phyloP scores from a whole-genome alignment of 2,329 filamentous ascomycete species.

The Xylariaceae sp. region DNA sequence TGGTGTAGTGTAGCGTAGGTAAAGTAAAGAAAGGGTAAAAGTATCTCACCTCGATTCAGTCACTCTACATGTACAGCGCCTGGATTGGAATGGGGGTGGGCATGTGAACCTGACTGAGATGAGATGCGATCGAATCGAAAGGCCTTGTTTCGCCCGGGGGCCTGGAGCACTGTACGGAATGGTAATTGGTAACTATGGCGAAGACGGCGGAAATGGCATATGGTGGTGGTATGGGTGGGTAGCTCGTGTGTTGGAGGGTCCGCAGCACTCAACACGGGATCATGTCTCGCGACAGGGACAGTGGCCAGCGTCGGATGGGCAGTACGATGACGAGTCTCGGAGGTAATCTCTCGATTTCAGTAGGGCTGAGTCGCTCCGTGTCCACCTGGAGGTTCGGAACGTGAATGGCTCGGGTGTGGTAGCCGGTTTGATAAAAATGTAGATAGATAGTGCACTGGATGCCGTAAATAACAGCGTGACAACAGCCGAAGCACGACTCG shows the following conservation, averaged over 20 bases:
- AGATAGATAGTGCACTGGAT: not conserved
- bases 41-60: constrained; percentile 14
- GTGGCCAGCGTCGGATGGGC: constrained; percentile 3
- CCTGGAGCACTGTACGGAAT: not conserved
- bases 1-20: not conserved
- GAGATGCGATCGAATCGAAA: constrained; percentile 12
- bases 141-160: constrained; percentile 1
- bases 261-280: constrained; percentile 7
- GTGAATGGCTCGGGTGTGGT: not conserved
- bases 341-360: constrained; percentile 17
- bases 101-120: not conserved
- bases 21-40: not conserved
- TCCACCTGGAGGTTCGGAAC: constrained; percentile 2
- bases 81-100: not conserved
- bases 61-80: not conserved
- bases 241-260: constrained; percentile 6
- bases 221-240: not conserved
- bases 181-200: too few relatives aligned
- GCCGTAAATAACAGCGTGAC: not conserved
- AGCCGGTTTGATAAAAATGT: too few relatives aligned
- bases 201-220: too few relatives aligned
- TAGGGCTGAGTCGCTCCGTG: constrained; percentile 19
- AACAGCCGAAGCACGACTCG: not conserved
- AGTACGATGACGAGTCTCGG: constrained; percentile 18
- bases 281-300: constrained; percentile 12